Conservation (phyloP, 1,139 yeast genomes). For the Debaryomycetaceae sp. region DNA sequence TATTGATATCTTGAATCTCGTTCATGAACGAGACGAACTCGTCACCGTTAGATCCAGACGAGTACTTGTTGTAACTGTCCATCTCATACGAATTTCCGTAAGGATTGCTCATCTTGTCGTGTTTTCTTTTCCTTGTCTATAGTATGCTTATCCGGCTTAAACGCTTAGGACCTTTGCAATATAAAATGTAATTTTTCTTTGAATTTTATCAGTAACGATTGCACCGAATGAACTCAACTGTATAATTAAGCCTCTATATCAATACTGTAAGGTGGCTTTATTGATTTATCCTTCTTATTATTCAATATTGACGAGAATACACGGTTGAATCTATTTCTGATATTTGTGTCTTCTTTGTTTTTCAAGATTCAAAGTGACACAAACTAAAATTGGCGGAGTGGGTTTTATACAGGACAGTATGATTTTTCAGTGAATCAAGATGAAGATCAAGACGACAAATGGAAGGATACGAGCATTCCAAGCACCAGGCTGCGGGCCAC, state of each 20-base stretch:
- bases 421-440: background rate
- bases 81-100: slow-evolving; percentile 33
- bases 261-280: background rate
- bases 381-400: background rate
- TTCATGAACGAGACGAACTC: slow-evolving; percentile 80
- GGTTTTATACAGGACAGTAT: background rate
- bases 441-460: slow-evolving; percentile 1
- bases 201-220: too few relatives aligned
- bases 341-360: background rate
- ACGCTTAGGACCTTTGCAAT: too few relatives aligned
- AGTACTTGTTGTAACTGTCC: slow-evolving; percentile 29
- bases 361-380: background rate
- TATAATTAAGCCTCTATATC: background rate
- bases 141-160: too few relatives aligned
- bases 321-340: background rate
- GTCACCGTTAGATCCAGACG: slow-evolving; percentile 29
- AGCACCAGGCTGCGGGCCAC: slow-evolving; percentile 84
- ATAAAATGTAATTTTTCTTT: too few relatives aligned
- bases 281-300: background rate
- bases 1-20: slow-evolving; percentile 78
- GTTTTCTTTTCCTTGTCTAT: slow-evolving; percentile 1
- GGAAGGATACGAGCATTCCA: slow-evolving; percentile 13
- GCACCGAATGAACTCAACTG: background rate
- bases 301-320: background rate
- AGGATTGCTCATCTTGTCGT: slow-evolving; percentile 23